Conservation (phyloP, 495 filamentous ascomycete species). For the Podospora appendiculata region DNA sequence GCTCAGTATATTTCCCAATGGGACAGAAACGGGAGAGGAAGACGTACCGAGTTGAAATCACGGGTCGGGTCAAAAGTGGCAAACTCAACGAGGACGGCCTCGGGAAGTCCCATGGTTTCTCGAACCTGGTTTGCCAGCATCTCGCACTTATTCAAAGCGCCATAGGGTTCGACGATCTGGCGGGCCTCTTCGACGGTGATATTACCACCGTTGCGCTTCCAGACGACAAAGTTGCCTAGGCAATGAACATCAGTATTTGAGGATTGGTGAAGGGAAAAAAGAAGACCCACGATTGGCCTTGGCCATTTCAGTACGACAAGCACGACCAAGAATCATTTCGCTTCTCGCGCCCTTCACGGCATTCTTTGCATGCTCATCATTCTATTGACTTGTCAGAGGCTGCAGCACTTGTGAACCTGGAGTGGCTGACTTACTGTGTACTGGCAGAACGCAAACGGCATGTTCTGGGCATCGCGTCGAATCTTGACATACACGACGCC, state of each 20-base stretch:
- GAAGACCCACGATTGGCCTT: conserved; percentile 47
- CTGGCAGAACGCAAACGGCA: conserved; percentile 59
- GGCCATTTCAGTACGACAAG: conserved; percentile 49
- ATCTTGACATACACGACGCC: conserved; percentile 57
- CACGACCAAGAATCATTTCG: conserved; percentile 44
- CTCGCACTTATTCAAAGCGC: conserved; percentile 28
- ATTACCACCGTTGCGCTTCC: conserved; percentile 25
- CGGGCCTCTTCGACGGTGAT: conserved; percentile 36
- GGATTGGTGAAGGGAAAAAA: no score
- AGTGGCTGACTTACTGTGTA: conserved; percentile 41
- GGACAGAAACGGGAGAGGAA: not conserved
- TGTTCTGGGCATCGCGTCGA: conserved; percentile 44
- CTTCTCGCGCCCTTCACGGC: conserved; percentile 42
- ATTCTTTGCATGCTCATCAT: conserved; percentile 35
- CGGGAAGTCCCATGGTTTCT: conserved; percentile 22
- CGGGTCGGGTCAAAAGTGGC: conserved; percentile 33
- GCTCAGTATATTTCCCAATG: not conserved
- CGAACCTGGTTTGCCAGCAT: conserved; percentile 15
- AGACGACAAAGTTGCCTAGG: conserved; percentile 32
- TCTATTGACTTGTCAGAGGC: conserved; percentile 16
- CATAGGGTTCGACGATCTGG: conserved; percentile 31
- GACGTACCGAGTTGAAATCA: conserved; percentile 32
- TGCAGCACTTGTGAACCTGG: not conserved
- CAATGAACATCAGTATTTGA: no score
- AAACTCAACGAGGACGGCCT: conserved; percentile 46